phyloP scores from a whole-genome alignment of 2,329 filamentous ascomycete genomes.

The Rhexocercosporidium sp. region DNA sequence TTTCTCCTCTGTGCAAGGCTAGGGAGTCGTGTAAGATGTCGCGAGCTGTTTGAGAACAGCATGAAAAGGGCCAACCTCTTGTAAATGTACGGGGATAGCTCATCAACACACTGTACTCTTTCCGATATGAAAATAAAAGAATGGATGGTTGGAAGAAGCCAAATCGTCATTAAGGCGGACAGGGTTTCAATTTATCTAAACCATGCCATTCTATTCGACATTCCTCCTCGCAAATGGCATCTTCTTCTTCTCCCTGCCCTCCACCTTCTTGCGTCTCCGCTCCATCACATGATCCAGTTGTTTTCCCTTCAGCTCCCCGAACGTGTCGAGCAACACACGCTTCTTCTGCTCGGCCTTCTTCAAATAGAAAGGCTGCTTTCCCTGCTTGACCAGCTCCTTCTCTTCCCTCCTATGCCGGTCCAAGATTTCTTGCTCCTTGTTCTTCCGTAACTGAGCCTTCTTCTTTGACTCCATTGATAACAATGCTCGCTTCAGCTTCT shows the following conservation, averaged over 20 bases:
- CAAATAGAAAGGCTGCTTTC: slow-evolving; percentile 91
- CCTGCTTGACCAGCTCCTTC: slow-evolving; percentile 82
- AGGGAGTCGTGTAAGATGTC: slow-evolving; percentile 81
- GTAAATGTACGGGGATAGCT: background rate
- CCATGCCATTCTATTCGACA: slow-evolving; percentile 33
- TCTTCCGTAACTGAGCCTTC: slow-evolving; percentile 72
- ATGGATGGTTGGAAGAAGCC: background rate
- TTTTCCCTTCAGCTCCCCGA: slow-evolving; percentile 81
- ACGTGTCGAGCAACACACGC: slow-evolving; percentile 78
- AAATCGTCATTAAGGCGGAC: background rate
- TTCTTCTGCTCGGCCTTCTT: slow-evolving; percentile 95
- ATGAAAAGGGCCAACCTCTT: slow-evolving; percentile 38
- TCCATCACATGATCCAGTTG: slow-evolving; percentile 86
- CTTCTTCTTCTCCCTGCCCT: slow-evolving; percentile 81
- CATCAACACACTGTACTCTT: background rate
- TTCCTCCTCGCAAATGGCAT: slow-evolving; percentile 62
- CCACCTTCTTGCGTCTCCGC: slow-evolving; percentile 86
- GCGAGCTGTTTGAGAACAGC: slow-evolving; percentile 71
- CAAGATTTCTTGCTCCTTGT: slow-evolving; percentile 71
- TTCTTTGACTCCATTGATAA: slow-evolving; percentile 79
- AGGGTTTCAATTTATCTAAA: background rate
- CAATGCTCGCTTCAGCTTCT: slow-evolving; percentile 73
- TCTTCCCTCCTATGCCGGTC: slow-evolving; percentile 80
- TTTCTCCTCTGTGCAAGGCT: slow-evolving; percentile 90
- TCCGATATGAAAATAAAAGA: background rate